A percentile compares a stretch with the other conserved stretches of the same genome.
Conservation (phyloP, 305 asterid species). For the Salvia sclarea region DNA sequence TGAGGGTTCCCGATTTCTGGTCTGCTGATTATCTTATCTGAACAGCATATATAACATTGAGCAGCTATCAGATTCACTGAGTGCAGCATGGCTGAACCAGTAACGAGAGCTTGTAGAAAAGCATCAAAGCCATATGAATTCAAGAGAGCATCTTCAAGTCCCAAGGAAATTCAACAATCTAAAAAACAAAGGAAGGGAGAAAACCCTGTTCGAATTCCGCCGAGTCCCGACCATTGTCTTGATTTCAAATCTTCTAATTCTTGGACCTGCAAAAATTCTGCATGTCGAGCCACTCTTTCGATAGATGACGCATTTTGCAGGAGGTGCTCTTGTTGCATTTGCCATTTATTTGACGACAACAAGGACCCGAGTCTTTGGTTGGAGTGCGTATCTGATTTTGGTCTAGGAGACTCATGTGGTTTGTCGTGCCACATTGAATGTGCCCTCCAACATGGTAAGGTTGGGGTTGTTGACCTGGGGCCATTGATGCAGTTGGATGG, state of each 20-base stretch:
- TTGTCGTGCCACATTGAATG: slow-evolving; percentile 93
- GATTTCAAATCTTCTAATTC: slow-evolving; percentile 58
- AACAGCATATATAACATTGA: slow-evolving; percentile 13
- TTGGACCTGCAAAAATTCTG: slow-evolving; percentile 84
- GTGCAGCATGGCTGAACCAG: slow-evolving; percentile 37
- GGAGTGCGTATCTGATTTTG: slow-evolving; percentile 81
- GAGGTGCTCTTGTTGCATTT: slow-evolving; percentile 96
- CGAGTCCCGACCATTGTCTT: slow-evolving; percentile 46
- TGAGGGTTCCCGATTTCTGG: not conserved
- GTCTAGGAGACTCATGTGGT: slow-evolving; percentile 75
- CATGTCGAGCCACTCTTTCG: slow-evolving; percentile 80
- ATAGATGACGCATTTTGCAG: slow-evolving; percentile 82
- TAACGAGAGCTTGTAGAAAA: slow-evolving; percentile 33
- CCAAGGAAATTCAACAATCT: slow-evolving; percentile 52
- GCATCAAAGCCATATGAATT: slow-evolving; percentile 33
- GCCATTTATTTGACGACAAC: slow-evolving; percentile 88
- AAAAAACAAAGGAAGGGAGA: slow-evolving; percentile 75
- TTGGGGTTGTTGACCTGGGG: slow-evolving; percentile 83
- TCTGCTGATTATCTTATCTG: not conserved
- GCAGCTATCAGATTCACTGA: slow-evolving; percentile 16
- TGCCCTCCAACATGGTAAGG: slow-evolving; percentile 81
- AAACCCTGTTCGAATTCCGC: slow-evolving; percentile 71
- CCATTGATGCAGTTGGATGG: slow-evolving; percentile 92
- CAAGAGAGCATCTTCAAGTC: slow-evolving; percentile 41
- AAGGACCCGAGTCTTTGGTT: slow-evolving; percentile 98